Conservation (phyloP, 1,284 basidiomycete species). For the Exobasidium rhododendri region DNA sequence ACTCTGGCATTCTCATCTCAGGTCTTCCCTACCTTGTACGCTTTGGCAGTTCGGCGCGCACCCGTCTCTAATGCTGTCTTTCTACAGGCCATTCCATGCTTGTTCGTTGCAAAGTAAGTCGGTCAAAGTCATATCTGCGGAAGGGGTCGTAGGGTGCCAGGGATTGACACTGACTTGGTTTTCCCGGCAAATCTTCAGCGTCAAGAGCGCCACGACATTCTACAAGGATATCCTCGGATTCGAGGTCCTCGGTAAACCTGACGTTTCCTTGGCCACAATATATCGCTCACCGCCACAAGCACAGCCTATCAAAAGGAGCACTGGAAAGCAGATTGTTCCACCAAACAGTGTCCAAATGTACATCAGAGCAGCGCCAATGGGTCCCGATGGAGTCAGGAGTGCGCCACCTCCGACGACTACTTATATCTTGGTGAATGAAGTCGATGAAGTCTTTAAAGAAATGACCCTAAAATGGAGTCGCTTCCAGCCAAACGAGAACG, state of each 20-base stretch:
- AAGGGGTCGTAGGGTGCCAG: not conserved
- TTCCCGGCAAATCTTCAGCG: not conserved
- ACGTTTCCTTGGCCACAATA: conserved; percentile 6
- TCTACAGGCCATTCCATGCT: conserved; percentile 7
- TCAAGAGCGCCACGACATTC: conserved; percentile 6
- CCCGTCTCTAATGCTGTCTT: conserved; percentile 1
- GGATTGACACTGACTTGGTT: no score
- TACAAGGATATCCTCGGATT: conserved; percentile 19
- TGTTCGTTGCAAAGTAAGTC: conserved; percentile 7
- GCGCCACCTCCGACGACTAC: not conserved
- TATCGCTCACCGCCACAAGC: not conserved
- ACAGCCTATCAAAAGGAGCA: not conserved
- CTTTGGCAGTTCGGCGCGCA: not conserved
- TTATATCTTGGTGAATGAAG: not conserved
- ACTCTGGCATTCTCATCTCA: not conserved
- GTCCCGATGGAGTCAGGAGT: conserved; percentile 4
- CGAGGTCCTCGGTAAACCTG: conserved; percentile 9
- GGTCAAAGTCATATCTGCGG: not conserved
- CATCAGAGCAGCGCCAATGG: conserved; percentile 8
- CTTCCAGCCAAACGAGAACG: conserved; percentile 9
- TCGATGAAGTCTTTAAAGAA: conserved; percentile 14
- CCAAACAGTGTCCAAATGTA: conserved; percentile 8
- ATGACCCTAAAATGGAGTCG: conserved; percentile 3
- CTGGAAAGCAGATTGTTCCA: not conserved
- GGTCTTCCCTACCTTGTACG: not conserved